Base-by-base conservation (phyloP, 805 yeast species). In the Teunomyces pallodes region DNA sequence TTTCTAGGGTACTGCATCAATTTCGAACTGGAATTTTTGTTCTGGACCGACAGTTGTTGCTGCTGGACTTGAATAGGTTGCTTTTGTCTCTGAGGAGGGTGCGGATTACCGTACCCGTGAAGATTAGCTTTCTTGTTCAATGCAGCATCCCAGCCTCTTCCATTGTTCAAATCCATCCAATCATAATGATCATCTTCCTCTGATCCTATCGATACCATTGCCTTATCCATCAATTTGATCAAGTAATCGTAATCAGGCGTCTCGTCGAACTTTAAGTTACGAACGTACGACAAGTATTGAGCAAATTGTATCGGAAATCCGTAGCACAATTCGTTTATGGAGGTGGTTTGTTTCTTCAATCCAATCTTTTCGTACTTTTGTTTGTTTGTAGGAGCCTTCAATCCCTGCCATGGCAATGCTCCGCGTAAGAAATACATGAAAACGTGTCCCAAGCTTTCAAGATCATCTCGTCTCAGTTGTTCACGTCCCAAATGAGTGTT, bases 341-440 rank as follows among this genome's bases (percentile, higher is more conserved):
- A 84, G 1, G 99, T 92, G 2, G 90, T 79, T 70, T 91, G 90
- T 67, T 94, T 94, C 74, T 90, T 92, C 65, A 91, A 95, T 51
- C 99, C 98, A 66, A 94, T 94, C 66, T 90, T 91, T 67, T 94
- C 98, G 69, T 94, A 94, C 72, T 94, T 94, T 61, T 90, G 97
- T 71, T 94, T 92, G 76, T 94, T 94, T 36, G 96, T 91, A 55
- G 97, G 97, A 5, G 99, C 99, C 68, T 94, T 92, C 57, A 94
- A 77, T 24, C 99, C 99, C 75, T 94, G 99, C 99, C 99, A 94
- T 53, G 99, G 99, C 61, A 94, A 76, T 50, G 89, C 88, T 41
- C 99, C 99, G 59, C 96, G 82, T 55, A 92, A 70, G 69, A 94
- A 94, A 70, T 94, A 94, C 75, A 94, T 87, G 62, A 94, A 90